Base-by-base conservation (phyloP, 2,329 filamentous ascomycete genomes). In the Dothiorella sarmentorum region DNA sequence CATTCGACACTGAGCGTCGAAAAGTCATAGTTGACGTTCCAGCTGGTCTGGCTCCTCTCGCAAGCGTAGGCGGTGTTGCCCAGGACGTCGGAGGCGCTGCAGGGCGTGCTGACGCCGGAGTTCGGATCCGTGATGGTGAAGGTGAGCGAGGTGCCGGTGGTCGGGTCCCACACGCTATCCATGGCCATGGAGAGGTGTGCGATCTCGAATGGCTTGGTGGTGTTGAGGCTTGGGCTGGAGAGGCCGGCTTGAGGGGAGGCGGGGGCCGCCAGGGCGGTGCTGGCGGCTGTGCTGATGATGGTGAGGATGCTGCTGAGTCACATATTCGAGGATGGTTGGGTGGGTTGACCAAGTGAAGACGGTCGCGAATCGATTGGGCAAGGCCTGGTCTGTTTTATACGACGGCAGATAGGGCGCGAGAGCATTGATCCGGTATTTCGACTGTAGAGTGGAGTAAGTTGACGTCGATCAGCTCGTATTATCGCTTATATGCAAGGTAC, bases 221-320 rank as follows among this genome's bases (percentile, higher is more conserved):
- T 26, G 47, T 38, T 51, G 20, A 37, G 7, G 20, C 13, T 7
- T 4, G 7, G 31, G 4, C 17, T 17, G 20, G 3, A n/a, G 17
- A n/a, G 20, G 7, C 31, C 45, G 7, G 6, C 31, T 4, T 13
- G 31, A 20, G 18, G 15, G 3, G 45, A n/a, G n/a, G n/a, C 18
- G 22, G 47, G 47, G 7, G 47, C 31, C n/a, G 47, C 47, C 5
- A 51, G 20, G 22, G 47, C 47, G 1, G 31, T 18, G 18, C 17
- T 18, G 7, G 47, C 47, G 18, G 18, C 20, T n/a, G n/a, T n/a
- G n/a, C n/a, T n/a, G 17, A 37, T 3, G 31, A 37, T 5, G 4
- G 20, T 18, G n/a, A 51, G 47, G 9, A 38, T 6, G 7, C 13
- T 51, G 31, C 15, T 51, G 31, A 37, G 47, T 78, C n/a, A n/a